Percentiles rank a stretch among this genome's conserved stretches.
These are phyloP conservation scores for Cucumis cinereus DNA, from an alignment of 306 rosid genomes.

Conservation along the genomic window DNA sequence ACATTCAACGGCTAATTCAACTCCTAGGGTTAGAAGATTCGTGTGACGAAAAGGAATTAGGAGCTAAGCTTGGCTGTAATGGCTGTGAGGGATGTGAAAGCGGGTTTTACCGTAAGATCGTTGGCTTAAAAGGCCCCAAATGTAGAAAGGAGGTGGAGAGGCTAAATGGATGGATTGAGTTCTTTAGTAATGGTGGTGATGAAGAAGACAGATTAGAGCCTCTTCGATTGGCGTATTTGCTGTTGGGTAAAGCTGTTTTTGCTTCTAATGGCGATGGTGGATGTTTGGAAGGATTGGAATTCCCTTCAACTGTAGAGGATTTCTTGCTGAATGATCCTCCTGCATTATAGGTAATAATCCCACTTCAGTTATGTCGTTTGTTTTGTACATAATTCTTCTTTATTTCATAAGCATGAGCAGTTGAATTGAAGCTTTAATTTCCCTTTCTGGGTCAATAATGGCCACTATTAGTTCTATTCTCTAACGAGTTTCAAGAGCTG, in stretches of 20 bases:
- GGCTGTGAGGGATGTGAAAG: slow-evolving; percentile 38
- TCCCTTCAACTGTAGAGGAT: slow-evolving; percentile 58
- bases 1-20: slow-evolving; percentile 39
- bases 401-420: background rate
- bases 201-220: slow-evolving; percentile 51
- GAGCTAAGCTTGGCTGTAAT: background rate
- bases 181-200: slow-evolving; percentile 33
- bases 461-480: background rate
- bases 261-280: slow-evolving; percentile 29
- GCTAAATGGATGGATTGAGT: slow-evolving; percentile 68
- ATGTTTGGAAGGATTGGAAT: slow-evolving; percentile 47
- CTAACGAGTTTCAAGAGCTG: background rate
- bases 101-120: slow-evolving; percentile 76
- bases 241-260: slow-evolving; percentile 58
- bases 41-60: background rate
- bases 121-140: slow-evolving; percentile 69
- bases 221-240: slow-evolving; percentile 66
- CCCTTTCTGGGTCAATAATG: background rate
- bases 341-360: slow-evolving; percentile 9
- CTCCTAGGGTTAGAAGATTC: slow-evolving; percentile 36
- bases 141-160: slow-evolving; percentile 61
- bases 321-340: slow-evolving; percentile 67
- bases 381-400: background rate
- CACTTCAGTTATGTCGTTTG: background rate
- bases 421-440: background rate